phyloP scores from a whole-genome alignment of 2,329 filamentous ascomycete species.

The Botrytis squamosa region DNA sequence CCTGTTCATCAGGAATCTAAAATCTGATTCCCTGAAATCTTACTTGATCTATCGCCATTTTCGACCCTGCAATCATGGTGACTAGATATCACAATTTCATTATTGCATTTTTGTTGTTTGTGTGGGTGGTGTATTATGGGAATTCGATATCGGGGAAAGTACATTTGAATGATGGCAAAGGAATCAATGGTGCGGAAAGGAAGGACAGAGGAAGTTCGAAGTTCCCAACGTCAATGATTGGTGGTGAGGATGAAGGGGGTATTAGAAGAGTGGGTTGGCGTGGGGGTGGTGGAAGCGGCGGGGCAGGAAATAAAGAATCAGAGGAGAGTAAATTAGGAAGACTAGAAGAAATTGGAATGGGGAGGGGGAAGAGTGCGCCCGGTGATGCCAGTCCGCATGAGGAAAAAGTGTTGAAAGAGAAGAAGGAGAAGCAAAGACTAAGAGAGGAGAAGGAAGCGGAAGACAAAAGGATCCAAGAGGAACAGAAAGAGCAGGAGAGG shows the following conservation, averaged over 20 bases:
- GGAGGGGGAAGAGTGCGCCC: neutral
- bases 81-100: neutral
- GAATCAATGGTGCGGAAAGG: neutral
- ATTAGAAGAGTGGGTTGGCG: no score
- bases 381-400: slow-evolving; percentile 10
- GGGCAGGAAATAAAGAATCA: no score
- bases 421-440: neutral
- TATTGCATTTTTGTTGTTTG: neutral
- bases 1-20: neutral
- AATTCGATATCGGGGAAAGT: neutral
- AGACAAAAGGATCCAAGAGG: neutral
- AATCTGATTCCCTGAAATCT: no score
- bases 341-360: neutral
- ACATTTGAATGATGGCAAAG: neutral
- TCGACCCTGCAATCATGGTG: neutral
- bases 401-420: neutral
- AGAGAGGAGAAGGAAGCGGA: neutral
- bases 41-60: neutral
- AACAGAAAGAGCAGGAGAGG: neutral
- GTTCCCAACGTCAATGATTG: neutral
- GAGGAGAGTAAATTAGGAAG: neutral
- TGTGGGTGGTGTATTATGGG: slow-evolving; percentile 2
- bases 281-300: neutral
- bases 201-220: no score
- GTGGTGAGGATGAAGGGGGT: neutral